Conservation (phyloP, 257 asterid species). For the Solanum medicagineum region DNA sequence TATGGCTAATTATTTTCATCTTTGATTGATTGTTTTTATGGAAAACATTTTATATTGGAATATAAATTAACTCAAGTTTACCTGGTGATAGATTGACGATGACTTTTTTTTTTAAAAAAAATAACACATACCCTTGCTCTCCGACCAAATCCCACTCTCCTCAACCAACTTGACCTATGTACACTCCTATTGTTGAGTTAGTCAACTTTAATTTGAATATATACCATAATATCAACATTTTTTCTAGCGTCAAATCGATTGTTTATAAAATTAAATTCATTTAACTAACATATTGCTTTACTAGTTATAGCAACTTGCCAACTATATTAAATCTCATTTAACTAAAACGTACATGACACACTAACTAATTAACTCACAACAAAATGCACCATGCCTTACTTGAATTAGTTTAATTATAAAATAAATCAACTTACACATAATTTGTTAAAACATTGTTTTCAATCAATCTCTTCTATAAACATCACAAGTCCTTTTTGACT, state of each 20-base stretch:
- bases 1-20: no score
- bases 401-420: background rate
- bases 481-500: background rate
- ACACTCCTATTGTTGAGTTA: background rate
- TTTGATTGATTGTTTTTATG: no score
- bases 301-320: background rate
- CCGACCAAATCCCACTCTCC: background rate
- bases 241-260: background rate
- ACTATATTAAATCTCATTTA: background rate
- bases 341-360: background rate
- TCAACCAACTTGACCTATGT: background rate
- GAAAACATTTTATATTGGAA: no score
- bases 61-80: background rate
- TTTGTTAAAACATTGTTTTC: background rate
- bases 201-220: background rate
- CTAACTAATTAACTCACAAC: background rate
- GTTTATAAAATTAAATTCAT: background rate
- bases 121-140: background rate
- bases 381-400: background rate
- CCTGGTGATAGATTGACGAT: accelerated
- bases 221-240: background rate
- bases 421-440: background rate
- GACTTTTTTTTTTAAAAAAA: background rate
- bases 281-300: background rate
- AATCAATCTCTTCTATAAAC: background rate